A percentile compares a stretch with the other conserved stretches of the same genome.
Evolutionary conservation across 2,329 filamentous ascomycete genomes (phyloP).

Genomic region (Aspergillus hortae): DNA sequence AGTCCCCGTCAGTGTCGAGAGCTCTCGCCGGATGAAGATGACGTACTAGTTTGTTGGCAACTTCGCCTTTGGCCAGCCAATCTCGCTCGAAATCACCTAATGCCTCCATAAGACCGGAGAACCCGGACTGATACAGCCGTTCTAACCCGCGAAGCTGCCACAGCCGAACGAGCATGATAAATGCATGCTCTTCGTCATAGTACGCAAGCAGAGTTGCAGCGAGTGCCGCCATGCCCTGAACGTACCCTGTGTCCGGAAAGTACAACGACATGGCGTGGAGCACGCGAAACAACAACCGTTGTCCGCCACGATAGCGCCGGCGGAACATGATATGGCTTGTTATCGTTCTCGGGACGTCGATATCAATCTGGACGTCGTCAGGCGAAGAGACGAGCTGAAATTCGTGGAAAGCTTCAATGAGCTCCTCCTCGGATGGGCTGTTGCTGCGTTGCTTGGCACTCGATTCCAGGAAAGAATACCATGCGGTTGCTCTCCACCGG

Average conservation of each 20-base stretch:
- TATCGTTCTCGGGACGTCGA: slow-evolving; percentile 93
- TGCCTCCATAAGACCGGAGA: slow-evolving; percentile 80
- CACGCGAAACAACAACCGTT: slow-evolving; percentile 86
- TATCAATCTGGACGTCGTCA: slow-evolving; percentile 94
- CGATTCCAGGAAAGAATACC: slow-evolving; percentile 84
- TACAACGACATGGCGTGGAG: slow-evolving; percentile 89
- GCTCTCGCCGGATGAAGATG: too few species aligned
- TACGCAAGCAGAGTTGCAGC: slow-evolving; percentile 93
- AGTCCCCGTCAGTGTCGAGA: not conserved
- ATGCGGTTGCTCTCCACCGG: slow-evolving; percentile 86
- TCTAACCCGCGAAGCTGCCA: slow-evolving; percentile 88
- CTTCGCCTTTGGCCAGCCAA: slow-evolving; percentile 75
- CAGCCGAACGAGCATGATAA: slow-evolving; percentile 93
- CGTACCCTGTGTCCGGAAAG: slow-evolving; percentile 87
- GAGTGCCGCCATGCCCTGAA: slow-evolving; percentile 94
- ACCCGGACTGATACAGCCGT: slow-evolving; percentile 77
- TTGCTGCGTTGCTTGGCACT: slow-evolving; percentile 66
- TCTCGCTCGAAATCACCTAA: slow-evolving; percentile 77
- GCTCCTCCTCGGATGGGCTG: slow-evolving; percentile 64
- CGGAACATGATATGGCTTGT: slow-evolving; percentile 97
- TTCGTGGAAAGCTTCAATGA: slow-evolving; percentile 68
- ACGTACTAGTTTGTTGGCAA: slow-evolving; percentile 76
- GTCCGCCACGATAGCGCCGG: slow-evolving; percentile 82
- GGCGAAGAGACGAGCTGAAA: slow-evolving; percentile 72
- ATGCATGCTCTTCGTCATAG: slow-evolving; percentile 90